These are phyloP conservation scores for Penicillium concentricum DNA, from an alignment of 2,329 filamentous ascomycete genomes.

Conservation along the genomic window DNA sequence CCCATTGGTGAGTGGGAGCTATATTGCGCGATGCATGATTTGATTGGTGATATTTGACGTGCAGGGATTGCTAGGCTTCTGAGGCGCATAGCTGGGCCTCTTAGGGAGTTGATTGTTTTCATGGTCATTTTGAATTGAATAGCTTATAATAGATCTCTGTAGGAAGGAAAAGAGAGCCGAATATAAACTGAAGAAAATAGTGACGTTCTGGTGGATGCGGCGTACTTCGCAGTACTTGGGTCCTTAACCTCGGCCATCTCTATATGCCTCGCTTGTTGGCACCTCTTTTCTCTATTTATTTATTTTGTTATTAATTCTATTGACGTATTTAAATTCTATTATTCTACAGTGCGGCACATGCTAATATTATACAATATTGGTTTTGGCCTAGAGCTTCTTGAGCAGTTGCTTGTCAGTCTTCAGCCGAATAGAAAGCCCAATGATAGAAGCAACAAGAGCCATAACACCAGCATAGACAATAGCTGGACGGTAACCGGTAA, in stretches of 20 bases:
- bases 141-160: not conserved
- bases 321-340: not conserved
- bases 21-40: constrained; percentile 39
- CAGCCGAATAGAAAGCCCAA: constrained; percentile 47
- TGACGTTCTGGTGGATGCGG: constrained; percentile 12
- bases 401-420: constrained; percentile 42
- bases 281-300: not conserved
- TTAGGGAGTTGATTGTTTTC: not conserved
- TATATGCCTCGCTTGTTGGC: not conserved
- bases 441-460: constrained; percentile 46
- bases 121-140: not conserved
- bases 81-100: not conserved
- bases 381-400: constrained; percentile 34
- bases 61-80: not conserved
- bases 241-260: constrained; percentile 3
- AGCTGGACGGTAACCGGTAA: constrained; percentile 58
- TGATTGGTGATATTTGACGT: constrained; percentile 1
- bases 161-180: not conserved
- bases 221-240: constrained; percentile 12
- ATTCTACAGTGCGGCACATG: not conserved
- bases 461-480: constrained; percentile 62
- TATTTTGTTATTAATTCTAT: not conserved
- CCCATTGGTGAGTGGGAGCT: constrained; percentile 78
- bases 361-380: not conserved
- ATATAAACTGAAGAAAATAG: not conserved